Conservation (phyloP, 2,329 filamentous ascomycete genomes). For the Aschersonia sp. region DNA sequence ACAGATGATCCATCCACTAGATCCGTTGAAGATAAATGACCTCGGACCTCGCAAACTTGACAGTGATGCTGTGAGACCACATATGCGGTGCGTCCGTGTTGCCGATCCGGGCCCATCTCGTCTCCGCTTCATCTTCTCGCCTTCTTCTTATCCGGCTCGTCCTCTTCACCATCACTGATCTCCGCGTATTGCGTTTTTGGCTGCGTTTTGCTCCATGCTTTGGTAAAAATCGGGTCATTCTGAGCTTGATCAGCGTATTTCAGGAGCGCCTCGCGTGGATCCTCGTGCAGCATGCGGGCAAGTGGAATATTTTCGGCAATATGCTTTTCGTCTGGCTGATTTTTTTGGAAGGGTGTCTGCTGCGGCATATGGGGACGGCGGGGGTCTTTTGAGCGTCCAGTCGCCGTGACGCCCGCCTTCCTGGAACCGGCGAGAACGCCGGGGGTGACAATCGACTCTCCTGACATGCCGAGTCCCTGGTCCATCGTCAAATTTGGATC, state of each 20-base stretch:
- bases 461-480: conserved; percentile 65
- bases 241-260: conserved; percentile 92
- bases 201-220: conserved; percentile 84
- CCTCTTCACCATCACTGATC: conserved; percentile 70
- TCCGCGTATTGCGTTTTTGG: conserved; percentile 86
- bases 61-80: too few species aligned
- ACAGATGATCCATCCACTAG: too few species aligned
- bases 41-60: too few species aligned
- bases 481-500: conserved; percentile 80
- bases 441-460: conserved; percentile 63
- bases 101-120: too few species aligned
- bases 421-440: conserved; percentile 41
- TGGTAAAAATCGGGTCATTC: conserved; percentile 88
- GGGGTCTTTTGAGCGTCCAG: conserved; percentile 64
- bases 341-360: conserved; percentile 82
- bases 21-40: too few species aligned
- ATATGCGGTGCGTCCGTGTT: too few species aligned
- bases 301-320: conserved; percentile 81
- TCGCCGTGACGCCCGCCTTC: conserved; percentile 58
- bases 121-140: conserved; percentile 28
- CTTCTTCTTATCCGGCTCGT: conserved; percentile 53
- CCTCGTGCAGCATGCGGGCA: conserved; percentile 88
- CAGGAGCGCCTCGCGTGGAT: conserved; percentile 81
- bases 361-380: conserved; percentile 72
- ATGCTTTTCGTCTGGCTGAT: conserved; percentile 77